Percentiles rank a stretch among this genome's conserved stretches.
Evolutionary conservation across 805 yeast genomes (phyloP).

Genomic region (Suhomyces faveliae): DNA sequence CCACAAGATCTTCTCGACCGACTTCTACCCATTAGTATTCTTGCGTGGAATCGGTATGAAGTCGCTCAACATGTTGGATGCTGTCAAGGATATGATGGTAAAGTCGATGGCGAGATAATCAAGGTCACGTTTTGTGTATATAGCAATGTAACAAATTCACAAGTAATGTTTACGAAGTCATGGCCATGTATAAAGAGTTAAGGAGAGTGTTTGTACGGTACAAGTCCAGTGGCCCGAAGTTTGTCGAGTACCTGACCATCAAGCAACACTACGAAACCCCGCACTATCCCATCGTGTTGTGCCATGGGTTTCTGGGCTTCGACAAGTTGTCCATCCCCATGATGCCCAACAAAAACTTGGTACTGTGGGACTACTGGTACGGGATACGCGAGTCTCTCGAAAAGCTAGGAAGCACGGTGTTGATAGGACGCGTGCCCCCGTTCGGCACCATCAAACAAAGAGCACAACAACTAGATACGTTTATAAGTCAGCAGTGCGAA

Average conservation of each 20-base stretch:
- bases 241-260: slow-evolving; percentile 10
- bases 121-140: background rate
- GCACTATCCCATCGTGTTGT: slow-evolving; percentile 69
- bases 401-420: slow-evolving; percentile 61
- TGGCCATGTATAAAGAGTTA: too few species aligned
- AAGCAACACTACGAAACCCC: slow-evolving; percentile 54
- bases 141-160: background rate
- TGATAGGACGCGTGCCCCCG: slow-evolving; percentile 79
- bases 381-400: slow-evolving; percentile 68
- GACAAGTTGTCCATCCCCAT: slow-evolving; percentile 40
- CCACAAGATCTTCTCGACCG: slow-evolving; percentile 81
- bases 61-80: slow-evolving; percentile 58
- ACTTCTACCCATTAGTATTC: slow-evolving; percentile 69
- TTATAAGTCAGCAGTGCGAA: slow-evolving; percentile 38
- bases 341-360: slow-evolving; percentile 12
- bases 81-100: slow-evolving; percentile 70
- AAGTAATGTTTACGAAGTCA: background rate
- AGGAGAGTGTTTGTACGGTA: background rate
- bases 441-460: slow-evolving; percentile 73
- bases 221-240: background rate
- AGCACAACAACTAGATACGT: slow-evolving; percentile 55
- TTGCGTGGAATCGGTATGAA: slow-evolving; percentile 76
- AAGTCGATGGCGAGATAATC: slow-evolving; percentile 23
- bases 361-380: slow-evolving; percentile 71
- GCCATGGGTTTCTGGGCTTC: slow-evolving; percentile 88